Evolutionary conservation across 169 alveolate genomes (phyloP).

Genomic region (Cryptosporidium sp.): DNA sequence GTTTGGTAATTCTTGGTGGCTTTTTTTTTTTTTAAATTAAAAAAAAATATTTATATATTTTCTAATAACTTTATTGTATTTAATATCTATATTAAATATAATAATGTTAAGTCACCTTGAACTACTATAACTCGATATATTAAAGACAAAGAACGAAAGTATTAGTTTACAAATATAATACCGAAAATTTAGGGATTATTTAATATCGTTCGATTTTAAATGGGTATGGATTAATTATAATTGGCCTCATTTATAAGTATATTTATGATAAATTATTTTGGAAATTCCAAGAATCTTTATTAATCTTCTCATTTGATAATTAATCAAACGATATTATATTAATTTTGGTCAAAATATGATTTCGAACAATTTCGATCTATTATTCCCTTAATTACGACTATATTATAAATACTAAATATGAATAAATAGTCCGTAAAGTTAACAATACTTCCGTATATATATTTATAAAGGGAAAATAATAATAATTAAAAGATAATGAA

Average conservation of each 20-base stretch:
- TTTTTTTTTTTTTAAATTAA: no score
- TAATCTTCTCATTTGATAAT: no score
- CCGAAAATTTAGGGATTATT: background rate
- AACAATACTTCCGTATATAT: background rate
- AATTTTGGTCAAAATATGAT: background rate
- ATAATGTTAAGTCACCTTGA: background rate
- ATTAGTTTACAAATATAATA: no score
- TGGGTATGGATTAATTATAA: background rate
- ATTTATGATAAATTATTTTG: background rate
- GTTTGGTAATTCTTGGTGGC: slow-evolving; percentile 1
- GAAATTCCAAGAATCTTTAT: background rate
- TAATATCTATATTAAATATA: no score
- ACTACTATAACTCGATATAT: background rate
- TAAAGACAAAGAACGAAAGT: no score
- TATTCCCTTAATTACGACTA: background rate
- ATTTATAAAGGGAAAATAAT: no score
- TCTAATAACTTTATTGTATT: no score
- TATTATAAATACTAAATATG: no score
- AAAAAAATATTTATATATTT: no score
- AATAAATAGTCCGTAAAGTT: background rate
- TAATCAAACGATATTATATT: no score
- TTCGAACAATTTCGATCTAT: background rate
- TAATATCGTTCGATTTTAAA: background rate
- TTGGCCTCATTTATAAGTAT: background rate
- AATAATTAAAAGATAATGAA: no score